Conservation (phyloP, 768 basidiomycete genomes). For the Hygrophorus pudorinus region DNA sequence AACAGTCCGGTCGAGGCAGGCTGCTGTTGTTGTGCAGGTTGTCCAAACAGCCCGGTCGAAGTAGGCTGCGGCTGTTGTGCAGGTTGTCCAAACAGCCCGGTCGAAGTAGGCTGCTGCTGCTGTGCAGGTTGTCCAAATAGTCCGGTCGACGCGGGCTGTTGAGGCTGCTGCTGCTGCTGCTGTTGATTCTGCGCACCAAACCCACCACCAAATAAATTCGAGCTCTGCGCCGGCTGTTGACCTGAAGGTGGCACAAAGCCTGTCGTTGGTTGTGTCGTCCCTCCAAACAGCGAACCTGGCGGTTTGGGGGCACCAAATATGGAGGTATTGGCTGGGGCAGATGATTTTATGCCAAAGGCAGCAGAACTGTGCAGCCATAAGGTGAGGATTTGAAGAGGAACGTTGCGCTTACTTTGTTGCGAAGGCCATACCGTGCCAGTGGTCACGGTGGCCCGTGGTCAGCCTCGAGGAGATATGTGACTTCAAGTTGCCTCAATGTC, state of each 20-base stretch:
- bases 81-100: conserved; percentile 20
- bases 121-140: conserved; percentile 16
- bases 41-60: conserved; percentile 25
- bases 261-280: conserved; percentile 7
- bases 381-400: background rate
- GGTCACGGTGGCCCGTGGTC: too few species aligned
- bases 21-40: conserved; percentile 19
- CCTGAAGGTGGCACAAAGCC: conserved; percentile 30
- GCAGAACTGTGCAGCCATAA: conserved; percentile 11
- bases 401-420: background rate
- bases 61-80: conserved; percentile 24
- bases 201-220: conserved; percentile 14
- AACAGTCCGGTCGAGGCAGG: conserved; percentile 14
- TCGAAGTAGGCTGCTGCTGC: conserved; percentile 15
- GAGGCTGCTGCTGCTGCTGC: conserved; percentile 13
- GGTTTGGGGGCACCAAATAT: conserved; percentile 24
- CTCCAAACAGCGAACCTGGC: conserved; percentile 9
- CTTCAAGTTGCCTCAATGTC: too few species aligned
- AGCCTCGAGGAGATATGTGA: too few species aligned
- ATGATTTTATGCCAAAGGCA: conserved; percentile 32
- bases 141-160: conserved; percentile 13
- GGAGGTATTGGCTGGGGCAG: conserved; percentile 15
- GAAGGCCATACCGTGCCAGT: too few species aligned
- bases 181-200: too few species aligned
- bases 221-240: conserved; percentile 15